These are phyloP conservation scores for Clitopilus hobsonii DNA, from an alignment of 768 basidiomycete species.

Conservation along the genomic window DNA sequence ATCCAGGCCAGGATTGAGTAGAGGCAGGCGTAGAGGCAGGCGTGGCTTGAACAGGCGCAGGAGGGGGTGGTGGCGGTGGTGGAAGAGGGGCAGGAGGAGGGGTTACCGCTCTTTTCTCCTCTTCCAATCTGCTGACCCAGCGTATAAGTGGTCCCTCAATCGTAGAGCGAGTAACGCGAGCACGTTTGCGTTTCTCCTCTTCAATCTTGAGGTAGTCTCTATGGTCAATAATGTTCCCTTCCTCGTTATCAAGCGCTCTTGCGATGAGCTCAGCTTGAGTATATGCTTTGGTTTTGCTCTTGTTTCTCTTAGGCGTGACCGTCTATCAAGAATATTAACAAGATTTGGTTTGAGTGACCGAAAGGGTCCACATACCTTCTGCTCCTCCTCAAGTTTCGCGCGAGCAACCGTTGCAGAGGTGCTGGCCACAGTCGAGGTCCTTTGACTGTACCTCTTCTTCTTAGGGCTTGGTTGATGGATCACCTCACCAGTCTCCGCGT, in stretches of 20 bases:
- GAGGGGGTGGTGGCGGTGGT: constrained; percentile 6
- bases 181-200: constrained; percentile 76
- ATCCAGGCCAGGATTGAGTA: too few species aligned
- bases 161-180: constrained; percentile 53
- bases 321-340: constrained; percentile 31
- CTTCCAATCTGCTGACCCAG: constrained; percentile 66
- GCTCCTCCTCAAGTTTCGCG: constrained; percentile 59
- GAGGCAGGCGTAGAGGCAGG: neutral
- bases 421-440: constrained; percentile 67
- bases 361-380: constrained; percentile 38
- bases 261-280: constrained; percentile 86
- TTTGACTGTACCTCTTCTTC: constrained; percentile 53
- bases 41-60: neutral
- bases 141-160: constrained; percentile 66
- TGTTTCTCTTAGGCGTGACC: constrained; percentile 58
- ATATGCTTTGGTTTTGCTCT: constrained; percentile 41
- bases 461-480: constrained; percentile 25
- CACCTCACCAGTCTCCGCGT: constrained; percentile 60
- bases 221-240: constrained; percentile 77
- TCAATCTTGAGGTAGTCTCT: constrained; percentile 74
- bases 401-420: constrained; percentile 62
- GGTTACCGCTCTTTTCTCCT: constrained; percentile 40
- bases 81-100: constrained; percentile 23
- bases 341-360: neutral
- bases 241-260: constrained; percentile 81